Conservation (phyloP, 306 rosid species). For the Hippophae tibetana region DNA sequence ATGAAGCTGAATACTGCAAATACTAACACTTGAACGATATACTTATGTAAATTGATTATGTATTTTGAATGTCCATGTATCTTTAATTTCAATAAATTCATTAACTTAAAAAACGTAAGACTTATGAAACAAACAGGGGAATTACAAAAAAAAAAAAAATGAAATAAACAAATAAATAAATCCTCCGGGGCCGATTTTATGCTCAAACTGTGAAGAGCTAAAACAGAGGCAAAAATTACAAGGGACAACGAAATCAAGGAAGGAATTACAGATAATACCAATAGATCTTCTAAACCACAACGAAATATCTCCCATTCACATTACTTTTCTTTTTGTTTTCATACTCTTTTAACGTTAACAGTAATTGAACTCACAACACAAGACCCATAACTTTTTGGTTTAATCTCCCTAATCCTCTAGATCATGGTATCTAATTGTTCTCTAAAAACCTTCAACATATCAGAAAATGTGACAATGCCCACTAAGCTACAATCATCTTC, state of each 20-base stretch:
- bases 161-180: background rate
- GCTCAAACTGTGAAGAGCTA: background rate
- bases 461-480: slow-evolving; percentile 78
- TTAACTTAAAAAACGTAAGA: background rate
- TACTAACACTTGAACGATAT: too few relatives aligned
- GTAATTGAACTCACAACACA: background rate
- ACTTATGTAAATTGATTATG: too few relatives aligned
- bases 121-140: too few relatives aligned
- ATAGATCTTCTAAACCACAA: background rate
- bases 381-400: background rate
- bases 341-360: too few relatives aligned
- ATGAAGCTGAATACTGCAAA: too few relatives aligned
- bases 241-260: too few relatives aligned
- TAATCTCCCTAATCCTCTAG: background rate
- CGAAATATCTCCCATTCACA: background rate
- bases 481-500: slow-evolving; percentile 81
- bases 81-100: background rate
- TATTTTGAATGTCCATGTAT: too few relatives aligned
- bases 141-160: too few relatives aligned
- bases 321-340: too few relatives aligned
- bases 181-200: background rate
- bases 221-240: background rate
- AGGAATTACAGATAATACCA: too few relatives aligned
- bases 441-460: slow-evolving; percentile 69
- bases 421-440: slow-evolving; percentile 42